Conservation (phyloP, 768 basidiomycete genomes). For the Boletellus emodensis region DNA sequence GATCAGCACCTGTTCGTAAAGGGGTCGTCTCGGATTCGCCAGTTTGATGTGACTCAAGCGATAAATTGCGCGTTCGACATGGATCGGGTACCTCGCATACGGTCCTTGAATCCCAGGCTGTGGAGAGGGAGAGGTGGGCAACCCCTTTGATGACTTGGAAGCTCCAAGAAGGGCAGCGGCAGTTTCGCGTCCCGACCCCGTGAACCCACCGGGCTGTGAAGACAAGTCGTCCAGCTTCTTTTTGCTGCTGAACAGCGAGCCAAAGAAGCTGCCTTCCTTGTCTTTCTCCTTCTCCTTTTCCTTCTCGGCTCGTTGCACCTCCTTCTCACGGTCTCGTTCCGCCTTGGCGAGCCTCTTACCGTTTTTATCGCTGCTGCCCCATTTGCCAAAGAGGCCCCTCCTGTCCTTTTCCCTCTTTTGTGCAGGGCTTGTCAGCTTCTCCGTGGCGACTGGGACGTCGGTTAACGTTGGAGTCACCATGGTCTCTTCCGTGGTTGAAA, state of each 20-base stretch:
- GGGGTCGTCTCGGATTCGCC: conserved; percentile 91
- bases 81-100: conserved; percentile 90
- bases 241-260: conserved; percentile 81
- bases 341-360: conserved; percentile 51
- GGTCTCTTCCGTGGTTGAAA: conserved; percentile 25
- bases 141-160: conserved; percentile 72
- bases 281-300: conserved; percentile 42
- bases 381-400: conserved; percentile 62
- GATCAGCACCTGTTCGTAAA: conserved; percentile 95
- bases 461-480: conserved; percentile 24
- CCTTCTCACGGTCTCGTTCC: conserved; percentile 46
- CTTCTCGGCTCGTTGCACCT: conserved; percentile 45
- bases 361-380: conserved; percentile 55
- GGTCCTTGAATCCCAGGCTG: conserved; percentile 34
- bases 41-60: conserved; percentile 97
- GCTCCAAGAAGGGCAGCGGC: conserved; percentile 83
- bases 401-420: conserved; percentile 71
- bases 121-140: conserved; percentile 60
- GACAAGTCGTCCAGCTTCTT: conserved; percentile 80
- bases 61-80: conserved; percentile 98
- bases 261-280: conserved; percentile 81
- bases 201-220: conserved; percentile 31
- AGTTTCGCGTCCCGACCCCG: conserved; percentile 72
- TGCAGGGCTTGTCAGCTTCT: conserved; percentile 24
- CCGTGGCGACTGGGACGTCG: conserved; percentile 15